These are phyloP conservation scores for Kazachstania africana DNA, from an alignment of 805 yeast species.

Conservation along the genomic window DNA sequence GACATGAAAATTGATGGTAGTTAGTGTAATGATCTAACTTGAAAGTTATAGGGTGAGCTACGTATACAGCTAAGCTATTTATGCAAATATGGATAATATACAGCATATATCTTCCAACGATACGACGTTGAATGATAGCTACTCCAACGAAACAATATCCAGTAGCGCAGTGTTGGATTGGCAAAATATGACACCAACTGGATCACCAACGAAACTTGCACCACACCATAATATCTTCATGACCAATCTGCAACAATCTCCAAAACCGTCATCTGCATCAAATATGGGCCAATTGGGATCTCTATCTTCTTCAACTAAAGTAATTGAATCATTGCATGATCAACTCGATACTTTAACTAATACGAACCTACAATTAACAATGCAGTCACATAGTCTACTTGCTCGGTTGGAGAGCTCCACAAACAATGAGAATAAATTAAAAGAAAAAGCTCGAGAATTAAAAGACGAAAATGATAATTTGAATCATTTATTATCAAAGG, in stretches of 20 bases:
- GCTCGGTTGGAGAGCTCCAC: slow-evolving; percentile 37
- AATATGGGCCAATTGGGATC: background rate
- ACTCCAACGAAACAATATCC: too few species aligned
- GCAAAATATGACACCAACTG: too few species aligned
- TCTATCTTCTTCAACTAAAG: slow-evolving; percentile 8
- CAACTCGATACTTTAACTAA: slow-evolving; percentile 42
- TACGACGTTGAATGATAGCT: too few species aligned
- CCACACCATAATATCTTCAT: slow-evolving; percentile 17
- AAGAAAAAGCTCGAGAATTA: slow-evolving; percentile 43
- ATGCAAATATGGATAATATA: too few species aligned
- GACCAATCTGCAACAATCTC: slow-evolving; percentile 18
- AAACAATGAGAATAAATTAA: slow-evolving; percentile 35
- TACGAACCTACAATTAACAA: slow-evolving; percentile 27
- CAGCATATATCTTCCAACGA: too few species aligned
- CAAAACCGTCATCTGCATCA: slow-evolving; percentile 2
- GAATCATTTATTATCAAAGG: slow-evolving; percentile 29
- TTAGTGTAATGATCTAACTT: too few species aligned
- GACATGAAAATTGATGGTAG: too few species aligned
- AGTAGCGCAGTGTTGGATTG: too few species aligned
- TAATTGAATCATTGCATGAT: slow-evolving; percentile 33
- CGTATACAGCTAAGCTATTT: too few species aligned
- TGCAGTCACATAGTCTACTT: slow-evolving; percentile 37
- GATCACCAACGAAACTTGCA: slow-evolving; percentile 17
- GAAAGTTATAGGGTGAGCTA: too few species aligned
- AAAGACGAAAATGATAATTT: slow-evolving; percentile 72